Base-by-base conservation (phyloP, 2,329 filamentous ascomycete genomes). In the Colletotrichum sidae region DNA sequence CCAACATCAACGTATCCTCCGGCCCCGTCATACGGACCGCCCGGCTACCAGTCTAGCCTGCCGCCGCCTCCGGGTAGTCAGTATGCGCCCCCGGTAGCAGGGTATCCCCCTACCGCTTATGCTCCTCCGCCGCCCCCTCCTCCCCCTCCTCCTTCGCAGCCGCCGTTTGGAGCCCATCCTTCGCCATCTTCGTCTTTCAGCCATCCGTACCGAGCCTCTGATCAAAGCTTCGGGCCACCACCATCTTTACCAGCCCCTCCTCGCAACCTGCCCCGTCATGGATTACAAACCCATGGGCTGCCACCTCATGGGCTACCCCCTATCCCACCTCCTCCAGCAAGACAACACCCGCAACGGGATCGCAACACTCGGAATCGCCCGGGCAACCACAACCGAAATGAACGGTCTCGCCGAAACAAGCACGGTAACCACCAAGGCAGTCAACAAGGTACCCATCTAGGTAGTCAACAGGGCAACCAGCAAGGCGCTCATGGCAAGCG, bases 301-400 rank as follows among this genome's bases (percentile, higher is more conserved):
- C 49, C 17, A 13, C 41, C 41, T 4, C 52, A 38, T 33, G 56
- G 63, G 8, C 33, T 56, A 6, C 59, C 58, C 8, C 59, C 59
- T 9, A 55, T 55, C 5, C 59, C 64, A 33, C 64, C 67, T 51
- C 17, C 39, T 8, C 57, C 57, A 6, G 51, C 60, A 3, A 55
- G 72, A 13, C 72, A 73, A 45, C 77, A 72, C 50, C 73, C 73
- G 17, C 74, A 71, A 46, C 70, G 73, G 53, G 76, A 79, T 33
- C 73, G 74, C 8, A 72, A 77, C 11, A 70, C 70, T 49, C 74
- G 72, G 17, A 71, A 73, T 41, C 72, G 74, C 33, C 74, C 76
- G 8, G 70, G 70, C 38, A 70, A 73, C 17, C 70, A 71, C 15
- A 73, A 71, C 62, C 73, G 75, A 51, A 69, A 69, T 13, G 67